phyloP scores from a whole-genome alignment of 305 asterid genomes.

The Fraxinus albicans region DNA sequence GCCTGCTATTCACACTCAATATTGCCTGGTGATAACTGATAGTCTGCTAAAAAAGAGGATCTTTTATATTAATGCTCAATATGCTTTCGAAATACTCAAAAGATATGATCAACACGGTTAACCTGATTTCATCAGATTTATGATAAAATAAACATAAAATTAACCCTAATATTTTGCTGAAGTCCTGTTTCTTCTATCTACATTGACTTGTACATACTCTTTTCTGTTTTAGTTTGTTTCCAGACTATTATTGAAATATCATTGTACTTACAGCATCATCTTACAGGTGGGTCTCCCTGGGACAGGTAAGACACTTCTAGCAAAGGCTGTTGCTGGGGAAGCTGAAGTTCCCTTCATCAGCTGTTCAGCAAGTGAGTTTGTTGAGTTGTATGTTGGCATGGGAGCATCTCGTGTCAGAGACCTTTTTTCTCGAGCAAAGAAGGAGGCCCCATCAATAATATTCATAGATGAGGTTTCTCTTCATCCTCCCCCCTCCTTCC shows the following conservation, averaged over 20 bases:
- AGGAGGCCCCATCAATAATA: slow-evolving; percentile 97
- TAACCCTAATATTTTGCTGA: slow-evolving; percentile 11
- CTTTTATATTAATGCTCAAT: neutral
- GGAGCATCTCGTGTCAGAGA: slow-evolving; percentile 99
- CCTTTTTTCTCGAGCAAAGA: slow-evolving; percentile 97
- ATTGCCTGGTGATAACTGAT: slow-evolving; percentile 16
- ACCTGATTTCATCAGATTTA: slow-evolving; percentile 13
- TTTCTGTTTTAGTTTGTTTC: slow-evolving; percentile 16
- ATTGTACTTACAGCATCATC: slow-evolving; percentile 24
- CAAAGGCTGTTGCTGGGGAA: slow-evolving; percentile 99
- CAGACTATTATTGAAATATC: neutral
- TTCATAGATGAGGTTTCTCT: slow-evolving; percentile 89
- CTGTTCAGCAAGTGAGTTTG: slow-evolving; percentile 99
- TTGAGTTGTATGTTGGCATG: slow-evolving; percentile 97
- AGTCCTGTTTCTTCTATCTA: slow-evolving; percentile 11
- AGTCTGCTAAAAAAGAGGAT: neutral
- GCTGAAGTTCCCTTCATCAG: slow-evolving; percentile 98
- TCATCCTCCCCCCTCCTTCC: slow-evolving; percentile 20
- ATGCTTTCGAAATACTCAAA: neutral
- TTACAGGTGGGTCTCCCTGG: slow-evolving; percentile 97
- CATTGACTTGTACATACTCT: neutral
- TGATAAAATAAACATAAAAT: slow-evolving; percentile 3
- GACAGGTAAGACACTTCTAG: slow-evolving; percentile 98
- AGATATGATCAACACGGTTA: neutral
- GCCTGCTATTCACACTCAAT: slow-evolving; percentile 20